These are phyloP conservation scores for Nissolia schottii DNA, from an alignment of 306 rosid species.

Conservation along the genomic window DNA sequence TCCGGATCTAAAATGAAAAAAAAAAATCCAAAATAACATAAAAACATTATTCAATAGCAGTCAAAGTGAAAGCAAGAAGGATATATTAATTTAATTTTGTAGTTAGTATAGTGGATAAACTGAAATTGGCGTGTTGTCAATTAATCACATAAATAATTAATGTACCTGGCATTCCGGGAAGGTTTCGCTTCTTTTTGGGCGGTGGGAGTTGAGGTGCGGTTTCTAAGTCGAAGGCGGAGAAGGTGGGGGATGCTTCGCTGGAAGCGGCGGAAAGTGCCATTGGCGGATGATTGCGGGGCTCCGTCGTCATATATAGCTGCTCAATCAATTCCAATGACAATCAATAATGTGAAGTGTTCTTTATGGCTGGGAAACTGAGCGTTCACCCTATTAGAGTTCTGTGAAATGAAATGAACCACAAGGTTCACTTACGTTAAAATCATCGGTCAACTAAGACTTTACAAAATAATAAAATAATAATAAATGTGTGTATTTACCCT, in stretches of 20 bases:
- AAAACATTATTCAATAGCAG: neutral
- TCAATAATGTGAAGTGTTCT: neutral
- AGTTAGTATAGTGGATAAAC: neutral
- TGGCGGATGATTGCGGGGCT: slow-evolving; percentile 49
- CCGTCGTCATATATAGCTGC: slow-evolving; percentile 48
- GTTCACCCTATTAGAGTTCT: neutral
- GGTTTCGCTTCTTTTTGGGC: slow-evolving; percentile 77
- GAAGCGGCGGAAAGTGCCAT: slow-evolving; percentile 38
- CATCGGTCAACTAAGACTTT: neutral
- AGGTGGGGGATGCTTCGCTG: slow-evolving; percentile 35
- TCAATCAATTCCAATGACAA: neutral
- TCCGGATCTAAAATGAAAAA: slow-evolving; percentile 53
- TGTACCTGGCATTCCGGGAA: slow-evolving; percentile 94
- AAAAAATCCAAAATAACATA: neutral
- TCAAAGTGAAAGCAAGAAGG: neutral
- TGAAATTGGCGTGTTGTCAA: neutral
- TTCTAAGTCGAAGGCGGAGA: slow-evolving; percentile 33
- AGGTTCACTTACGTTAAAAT: neutral
- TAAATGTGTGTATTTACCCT: too few relatives aligned
- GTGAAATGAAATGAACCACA: neutral
- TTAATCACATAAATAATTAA: neutral
- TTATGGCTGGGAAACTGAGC: neutral
- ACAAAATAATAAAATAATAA: too few relatives aligned
- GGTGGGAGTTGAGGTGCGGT: slow-evolving; percentile 34
- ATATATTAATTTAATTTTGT: neutral